These are phyloP conservation scores for Blyttiomyces sp. DNA, from an alignment of 371 early-diverging fungal species.

Conservation along the genomic window DNA sequence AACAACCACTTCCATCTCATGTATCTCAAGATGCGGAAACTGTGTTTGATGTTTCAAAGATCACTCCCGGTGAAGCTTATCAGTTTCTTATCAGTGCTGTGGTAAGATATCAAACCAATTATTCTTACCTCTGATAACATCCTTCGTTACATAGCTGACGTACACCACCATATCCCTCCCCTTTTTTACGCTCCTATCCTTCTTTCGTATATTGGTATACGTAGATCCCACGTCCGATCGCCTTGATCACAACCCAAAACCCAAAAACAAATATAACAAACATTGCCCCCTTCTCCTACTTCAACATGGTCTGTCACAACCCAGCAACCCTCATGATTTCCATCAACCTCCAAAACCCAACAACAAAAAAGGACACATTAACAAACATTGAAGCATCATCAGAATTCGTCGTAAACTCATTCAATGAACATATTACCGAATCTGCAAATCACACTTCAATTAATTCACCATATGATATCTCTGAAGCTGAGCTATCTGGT, in stretches of 20 bases:
- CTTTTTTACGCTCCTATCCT: neutral
- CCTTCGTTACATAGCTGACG: too few relatives aligned
- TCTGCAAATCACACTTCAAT: slow-evolving; percentile 35
- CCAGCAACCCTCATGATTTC: slow-evolving; percentile 39
- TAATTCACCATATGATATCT: slow-evolving; percentile 21
- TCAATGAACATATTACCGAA: slow-evolving; percentile 37
- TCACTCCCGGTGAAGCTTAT: slow-evolving; percentile 12
- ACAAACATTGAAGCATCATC: slow-evolving; percentile 30
- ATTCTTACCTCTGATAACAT: too few relatives aligned
- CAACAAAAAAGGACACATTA: slow-evolving; percentile 36
- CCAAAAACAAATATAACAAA: slow-evolving; percentile 19
- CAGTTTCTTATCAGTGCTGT: slow-evolving; percentile 25
- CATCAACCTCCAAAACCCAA: slow-evolving; percentile 21
- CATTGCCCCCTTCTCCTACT: slow-evolving; percentile 42
- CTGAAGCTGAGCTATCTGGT: slow-evolving; percentile 26
- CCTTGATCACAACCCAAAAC: slow-evolving; percentile 31
- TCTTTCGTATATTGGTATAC: neutral
- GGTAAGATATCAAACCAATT: too few relatives aligned
- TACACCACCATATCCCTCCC: neutral
- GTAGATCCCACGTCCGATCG: slow-evolving; percentile 40
- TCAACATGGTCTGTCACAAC: slow-evolving; percentile 36
- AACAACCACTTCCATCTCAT: slow-evolving; percentile 3
- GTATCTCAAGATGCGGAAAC: neutral
- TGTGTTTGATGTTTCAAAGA: neutral
- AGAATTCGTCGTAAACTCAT: slow-evolving; percentile 41